Evolutionary conservation across 2,329 filamentous ascomycete genomes (phyloP), one percentile per base, ranked within the genome.

Genomic region (Raffaelea ambrosiae): DNA sequence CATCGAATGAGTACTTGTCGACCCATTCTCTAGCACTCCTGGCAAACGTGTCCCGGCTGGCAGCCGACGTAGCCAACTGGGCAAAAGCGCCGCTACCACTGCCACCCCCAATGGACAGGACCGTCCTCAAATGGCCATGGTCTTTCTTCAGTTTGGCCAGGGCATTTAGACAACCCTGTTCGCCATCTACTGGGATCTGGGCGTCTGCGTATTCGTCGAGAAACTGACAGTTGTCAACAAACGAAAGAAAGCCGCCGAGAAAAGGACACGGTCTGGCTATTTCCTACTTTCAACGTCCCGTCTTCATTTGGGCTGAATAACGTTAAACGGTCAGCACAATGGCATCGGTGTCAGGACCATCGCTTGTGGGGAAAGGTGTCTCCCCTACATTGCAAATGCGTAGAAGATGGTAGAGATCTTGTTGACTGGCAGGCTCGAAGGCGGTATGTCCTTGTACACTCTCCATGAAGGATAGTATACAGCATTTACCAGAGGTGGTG

Each of bases 401-500:
- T 84, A 84, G 56, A 81, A 80, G 8, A 83, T 66, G 57, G 84
- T 80, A 7, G 80, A 82, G 49, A 83, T 71, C 48, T 72, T 71
- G 36, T 71, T 67, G 53, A 77, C 62, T 47, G 76, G 72, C 46
- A 84, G 59, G 5, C 70, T 73, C 0, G 77, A 79, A 0, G 81
- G 81, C n/a, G 77, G 71, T 47, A 77, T 74, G 47, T 74, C 69
- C 51, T 71, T 72, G 63, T 83, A 83, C 48, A 81, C 71, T 48
- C 72, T 68, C 79, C 79, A 84, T 54, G 80, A 83, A 5, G 81
- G 79, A 60, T 83, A 84, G 63, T 84, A 84, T 1, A 81, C 65
- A 14, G 64, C 65, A 42, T 68, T 48, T 2, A 47, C 46, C n/a
- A 52, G 41, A 3, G 44, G 43, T 2, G 29, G 41, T 4, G 40